Evolutionary conservation across 75 land plant genomes (phyloP).

Genomic region (Larix kaempferi): DNA sequence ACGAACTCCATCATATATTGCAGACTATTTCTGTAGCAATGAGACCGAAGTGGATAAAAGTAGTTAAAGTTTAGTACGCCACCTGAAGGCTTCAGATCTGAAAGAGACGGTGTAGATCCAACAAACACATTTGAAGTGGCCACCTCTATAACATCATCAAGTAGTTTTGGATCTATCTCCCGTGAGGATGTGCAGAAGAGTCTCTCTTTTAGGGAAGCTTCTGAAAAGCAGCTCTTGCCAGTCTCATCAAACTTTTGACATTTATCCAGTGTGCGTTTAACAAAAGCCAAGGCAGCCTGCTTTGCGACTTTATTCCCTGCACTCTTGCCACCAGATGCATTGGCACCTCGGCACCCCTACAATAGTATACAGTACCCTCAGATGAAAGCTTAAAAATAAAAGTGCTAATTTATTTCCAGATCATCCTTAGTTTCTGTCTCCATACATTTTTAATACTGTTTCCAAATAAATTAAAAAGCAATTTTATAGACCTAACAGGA

Average conservation of each 20-base stretch:
- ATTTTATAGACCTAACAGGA: not conserved
- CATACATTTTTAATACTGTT: not conserved
- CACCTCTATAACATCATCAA: conserved; percentile 11
- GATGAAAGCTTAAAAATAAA: not conserved
- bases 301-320: conserved; percentile 55
- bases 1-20: not conserved
- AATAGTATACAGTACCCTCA: conserved; percentile 16
- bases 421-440: not conserved
- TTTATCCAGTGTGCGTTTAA: conserved; percentile 59
- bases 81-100: conserved; percentile 23
- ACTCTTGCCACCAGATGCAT: conserved; percentile 57
- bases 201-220: conserved; percentile 42
- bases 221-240: conserved; percentile 73
- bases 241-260: conserved; percentile 57
- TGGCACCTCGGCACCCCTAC: conserved; percentile 46
- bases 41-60: not conserved
- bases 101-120: conserved; percentile 13
- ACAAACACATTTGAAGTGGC: conserved; percentile 9
- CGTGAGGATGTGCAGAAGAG: conserved; percentile 34
- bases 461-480: not conserved
- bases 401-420: not conserved
- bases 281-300: conserved; percentile 74
- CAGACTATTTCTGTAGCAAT: not conserved
- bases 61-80: not conserved
- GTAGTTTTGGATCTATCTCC: conserved; percentile 23